A percentile compares a stretch with the other conserved stretches of the same genome.
These are phyloP conservation scores for Yamadazyma dendronema DNA, from an alignment of 1,139 yeast genomes.

Conservation along the genomic window DNA sequence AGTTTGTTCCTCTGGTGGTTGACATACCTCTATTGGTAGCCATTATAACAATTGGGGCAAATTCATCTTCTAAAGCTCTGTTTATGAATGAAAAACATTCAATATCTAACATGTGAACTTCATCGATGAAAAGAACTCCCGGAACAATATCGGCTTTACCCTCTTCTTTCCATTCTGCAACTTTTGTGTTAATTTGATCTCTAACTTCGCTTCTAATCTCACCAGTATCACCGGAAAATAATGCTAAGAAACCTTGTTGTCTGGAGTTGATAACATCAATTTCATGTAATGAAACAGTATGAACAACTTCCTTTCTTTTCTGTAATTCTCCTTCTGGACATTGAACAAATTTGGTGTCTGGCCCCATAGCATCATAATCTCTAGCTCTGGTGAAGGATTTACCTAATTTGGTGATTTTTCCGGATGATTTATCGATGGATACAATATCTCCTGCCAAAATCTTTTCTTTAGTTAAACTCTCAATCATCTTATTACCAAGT, in stretches of 20 bases:
- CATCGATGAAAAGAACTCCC: conserved; percentile 97
- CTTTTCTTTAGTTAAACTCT: conserved; percentile 90
- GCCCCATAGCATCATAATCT: conserved; percentile 99
- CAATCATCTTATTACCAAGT: conserved; percentile 96
- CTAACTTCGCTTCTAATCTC: conserved; percentile 95
- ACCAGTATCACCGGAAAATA: conserved; percentile 97
- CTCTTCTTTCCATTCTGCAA: conserved; percentile 99
- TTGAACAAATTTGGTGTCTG: conserved; percentile 95
- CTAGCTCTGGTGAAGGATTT: conserved; percentile 94
- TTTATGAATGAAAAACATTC: conserved; percentile 95
- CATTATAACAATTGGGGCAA: conserved; percentile 97
- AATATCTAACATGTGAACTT: conserved; percentile 97
- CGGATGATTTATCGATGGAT: conserved; percentile 92
- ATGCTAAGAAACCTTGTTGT: conserved; percentile 95
- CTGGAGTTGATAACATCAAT: conserved; percentile 97
- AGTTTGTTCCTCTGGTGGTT: conserved; percentile 87
- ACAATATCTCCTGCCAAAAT: conserved; percentile 97
- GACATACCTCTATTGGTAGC: conserved; percentile 97
- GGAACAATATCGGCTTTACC: conserved; percentile 98
- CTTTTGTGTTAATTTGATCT: conserved; percentile 94
- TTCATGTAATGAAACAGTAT: conserved; percentile 94
- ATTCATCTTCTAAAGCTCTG: conserved; percentile 94
- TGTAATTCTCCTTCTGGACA: conserved; percentile 99
- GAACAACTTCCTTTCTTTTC: conserved; percentile 91
- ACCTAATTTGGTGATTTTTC: conserved; percentile 91